Percentiles rank a stretch among this genome's conserved stretches.
phyloP scores from a whole-genome alignment of 768 basidiomycete species.

The Crucibulum laeve region DNA sequence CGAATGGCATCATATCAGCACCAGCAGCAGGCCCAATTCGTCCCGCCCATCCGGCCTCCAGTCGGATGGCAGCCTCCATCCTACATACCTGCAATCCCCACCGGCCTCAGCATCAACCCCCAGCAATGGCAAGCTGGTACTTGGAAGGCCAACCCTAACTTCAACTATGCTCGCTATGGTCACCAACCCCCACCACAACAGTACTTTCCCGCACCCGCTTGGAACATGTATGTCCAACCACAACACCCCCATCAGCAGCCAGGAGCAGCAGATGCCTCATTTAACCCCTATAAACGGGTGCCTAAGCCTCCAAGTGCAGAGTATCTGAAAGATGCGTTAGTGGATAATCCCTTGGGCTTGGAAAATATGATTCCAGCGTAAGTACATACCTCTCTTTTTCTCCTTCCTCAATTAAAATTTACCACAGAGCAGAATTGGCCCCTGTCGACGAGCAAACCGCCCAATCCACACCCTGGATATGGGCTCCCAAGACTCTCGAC shows the following conservation, averaged over 20 bases:
- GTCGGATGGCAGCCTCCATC: slow-evolving; percentile 26
- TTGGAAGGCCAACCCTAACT: slow-evolving; percentile 49
- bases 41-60: not conserved
- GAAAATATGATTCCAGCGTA: slow-evolving; percentile 63
- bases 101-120: slow-evolving; percentile 36
- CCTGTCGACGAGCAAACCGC: slow-evolving; percentile 23
- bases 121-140: slow-evolving; percentile 49
- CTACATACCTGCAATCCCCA: slow-evolving; percentile 47
- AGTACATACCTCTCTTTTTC: slow-evolving; percentile 18
- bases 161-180: slow-evolving; percentile 22
- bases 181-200: slow-evolving; percentile 11
- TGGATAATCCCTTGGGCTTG: slow-evolving; percentile 63
- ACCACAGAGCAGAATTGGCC: slow-evolving; percentile 23
- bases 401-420: not conserved
- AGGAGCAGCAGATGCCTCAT: slow-evolving; percentile 18
- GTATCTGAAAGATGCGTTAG: slow-evolving; percentile 56
- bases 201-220: slow-evolving; percentile 39
- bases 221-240: slow-evolving; percentile 22
- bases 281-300: slow-evolving; percentile 62
- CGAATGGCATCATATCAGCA: too few relatives aligned
- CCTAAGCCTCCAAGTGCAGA: slow-evolving; percentile 59
- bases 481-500: slow-evolving; percentile 43
- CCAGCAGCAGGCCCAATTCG: too few relatives aligned
- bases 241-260: slow-evolving; percentile 18
- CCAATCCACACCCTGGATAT: slow-evolving; percentile 66